Evolutionary conservation across 257 asterid genomes (phyloP).

Genomic region (Nyctanthes arbortristis): DNA sequence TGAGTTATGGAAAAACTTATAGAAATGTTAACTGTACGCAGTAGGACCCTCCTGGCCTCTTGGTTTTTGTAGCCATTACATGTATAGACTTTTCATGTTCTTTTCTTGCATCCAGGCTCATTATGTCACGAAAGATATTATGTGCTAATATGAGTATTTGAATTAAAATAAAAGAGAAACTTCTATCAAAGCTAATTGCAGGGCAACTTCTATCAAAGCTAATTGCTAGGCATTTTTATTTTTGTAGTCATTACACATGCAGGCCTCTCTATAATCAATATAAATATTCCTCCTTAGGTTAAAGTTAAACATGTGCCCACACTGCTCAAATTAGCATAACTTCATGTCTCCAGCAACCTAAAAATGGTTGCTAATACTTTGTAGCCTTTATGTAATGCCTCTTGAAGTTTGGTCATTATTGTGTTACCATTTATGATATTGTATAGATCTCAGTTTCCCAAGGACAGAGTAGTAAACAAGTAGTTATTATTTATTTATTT

Average conservation of each 20-base stretch:
- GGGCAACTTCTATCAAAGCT: too few species aligned
- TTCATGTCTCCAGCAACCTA: not conserved
- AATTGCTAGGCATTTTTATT: not conserved
- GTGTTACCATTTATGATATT: not conserved
- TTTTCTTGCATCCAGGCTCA: too few species aligned
- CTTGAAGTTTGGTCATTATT: not conserved
- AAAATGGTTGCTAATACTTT: not conserved
- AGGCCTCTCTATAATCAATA: not conserved
- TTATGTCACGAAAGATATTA: too few species aligned
- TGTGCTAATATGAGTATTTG: too few species aligned
- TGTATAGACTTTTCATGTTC: too few species aligned
- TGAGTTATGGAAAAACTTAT: not conserved
- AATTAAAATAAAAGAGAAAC: too few species aligned
- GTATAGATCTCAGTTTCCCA: not conserved
- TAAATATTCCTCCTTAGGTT: not conserved
- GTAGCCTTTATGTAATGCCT: not conserved
- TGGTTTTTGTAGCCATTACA: not conserved
- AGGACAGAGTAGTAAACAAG: slow-evolving; percentile 10
- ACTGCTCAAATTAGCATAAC: not conserved
- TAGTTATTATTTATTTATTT: not conserved
- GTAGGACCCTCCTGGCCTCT: not conserved
- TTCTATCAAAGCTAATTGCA: too few species aligned
- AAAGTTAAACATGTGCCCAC: not conserved
- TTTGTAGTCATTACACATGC: not conserved
- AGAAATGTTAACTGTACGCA: slow-evolving; percentile 5